Evolutionary conservation across 2,329 filamentous ascomycete species (phyloP).

Genomic region (Metarhizium brunneum): DNA sequence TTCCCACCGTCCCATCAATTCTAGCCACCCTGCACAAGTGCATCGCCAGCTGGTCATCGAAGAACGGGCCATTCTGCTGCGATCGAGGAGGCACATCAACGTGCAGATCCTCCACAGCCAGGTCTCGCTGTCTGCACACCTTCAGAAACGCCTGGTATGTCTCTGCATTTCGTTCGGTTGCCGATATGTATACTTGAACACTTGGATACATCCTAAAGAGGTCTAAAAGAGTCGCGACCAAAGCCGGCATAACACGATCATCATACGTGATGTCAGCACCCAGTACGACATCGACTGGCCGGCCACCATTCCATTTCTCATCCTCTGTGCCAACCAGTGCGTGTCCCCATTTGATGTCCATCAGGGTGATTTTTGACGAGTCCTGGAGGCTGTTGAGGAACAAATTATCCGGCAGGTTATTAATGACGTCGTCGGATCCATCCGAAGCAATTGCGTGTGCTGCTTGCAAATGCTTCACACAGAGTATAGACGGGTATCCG

Average conservation of each 20-base stretch:
- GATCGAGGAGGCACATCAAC: conserved; percentile 29
- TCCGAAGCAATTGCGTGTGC: conserved; percentile 59
- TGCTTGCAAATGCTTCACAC: conserved; percentile 55
- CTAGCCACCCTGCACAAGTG: conserved; percentile 34
- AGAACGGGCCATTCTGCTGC: conserved; percentile 54
- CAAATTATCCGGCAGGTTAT: conserved; percentile 56
- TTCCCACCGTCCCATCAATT: neutral
- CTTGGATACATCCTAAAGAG: conserved; percentile 48
- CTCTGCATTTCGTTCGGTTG: conserved; percentile 59
- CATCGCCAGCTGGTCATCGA: conserved; percentile 49
- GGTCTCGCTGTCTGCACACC: conserved; percentile 41
- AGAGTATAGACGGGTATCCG: conserved; percentile 65
- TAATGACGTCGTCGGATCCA: conserved; percentile 63
- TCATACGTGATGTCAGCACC: conserved; percentile 78
- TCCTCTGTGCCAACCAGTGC: conserved; percentile 50
- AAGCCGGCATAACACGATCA: conserved; percentile 47
- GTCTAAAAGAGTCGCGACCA: conserved; percentile 56
- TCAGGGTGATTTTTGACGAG: conserved; percentile 33
- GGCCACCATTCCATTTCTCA: conserved; percentile 37
- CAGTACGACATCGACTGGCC: conserved; percentile 52
- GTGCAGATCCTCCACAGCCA: conserved; percentile 32
- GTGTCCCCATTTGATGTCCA: conserved; percentile 56
- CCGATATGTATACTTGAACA: conserved; percentile 55
- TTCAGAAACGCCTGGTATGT: conserved; percentile 58
- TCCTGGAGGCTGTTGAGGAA: conserved; percentile 57